These are phyloP conservation scores for Suhomyces terraborum DNA, from an alignment of 1,139 yeast genomes.

Conservation along the genomic window DNA sequence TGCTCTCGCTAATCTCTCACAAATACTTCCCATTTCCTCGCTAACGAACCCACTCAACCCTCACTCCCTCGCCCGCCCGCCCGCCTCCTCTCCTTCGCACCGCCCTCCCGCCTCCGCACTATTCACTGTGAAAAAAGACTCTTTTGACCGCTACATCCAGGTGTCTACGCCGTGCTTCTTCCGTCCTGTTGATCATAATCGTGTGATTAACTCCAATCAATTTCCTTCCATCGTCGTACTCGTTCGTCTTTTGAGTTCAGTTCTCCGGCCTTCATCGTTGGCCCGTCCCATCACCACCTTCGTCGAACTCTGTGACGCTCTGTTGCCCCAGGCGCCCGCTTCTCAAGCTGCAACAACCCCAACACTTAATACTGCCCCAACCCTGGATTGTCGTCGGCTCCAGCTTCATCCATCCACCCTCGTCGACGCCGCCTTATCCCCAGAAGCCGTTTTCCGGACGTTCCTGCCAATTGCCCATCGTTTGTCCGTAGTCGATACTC, in stretches of 20 bases:
- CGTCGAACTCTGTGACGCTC: background rate
- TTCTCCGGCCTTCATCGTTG: background rate
- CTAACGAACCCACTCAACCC: no score
- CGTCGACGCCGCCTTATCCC: background rate
- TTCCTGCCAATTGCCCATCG: background rate
- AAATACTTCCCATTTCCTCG: background rate
- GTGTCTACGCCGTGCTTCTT: slow-evolving; percentile 3
- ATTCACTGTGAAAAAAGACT: slow-evolving; percentile 2
- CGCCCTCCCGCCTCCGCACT: slow-evolving; percentile 4
- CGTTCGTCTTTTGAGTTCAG: background rate
- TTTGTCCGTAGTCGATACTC: background rate
- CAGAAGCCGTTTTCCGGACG: background rate
- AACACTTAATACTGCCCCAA: background rate
- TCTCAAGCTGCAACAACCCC: background rate
- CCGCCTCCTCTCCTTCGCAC: background rate
- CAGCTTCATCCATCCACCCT: background rate
- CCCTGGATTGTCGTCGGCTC: background rate
- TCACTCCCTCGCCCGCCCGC: background rate
- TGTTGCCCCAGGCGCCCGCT: background rate
- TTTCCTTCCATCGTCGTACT: background rate
- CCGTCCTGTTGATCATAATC: background rate
- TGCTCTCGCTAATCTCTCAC: background rate
- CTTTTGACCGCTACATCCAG: slow-evolving; percentile 2
- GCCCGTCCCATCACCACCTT: background rate
- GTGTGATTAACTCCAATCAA: background rate